Evolutionary conservation across 345 rosid genomes (phyloP).

Genomic region (Jatropha curcas): DNA sequence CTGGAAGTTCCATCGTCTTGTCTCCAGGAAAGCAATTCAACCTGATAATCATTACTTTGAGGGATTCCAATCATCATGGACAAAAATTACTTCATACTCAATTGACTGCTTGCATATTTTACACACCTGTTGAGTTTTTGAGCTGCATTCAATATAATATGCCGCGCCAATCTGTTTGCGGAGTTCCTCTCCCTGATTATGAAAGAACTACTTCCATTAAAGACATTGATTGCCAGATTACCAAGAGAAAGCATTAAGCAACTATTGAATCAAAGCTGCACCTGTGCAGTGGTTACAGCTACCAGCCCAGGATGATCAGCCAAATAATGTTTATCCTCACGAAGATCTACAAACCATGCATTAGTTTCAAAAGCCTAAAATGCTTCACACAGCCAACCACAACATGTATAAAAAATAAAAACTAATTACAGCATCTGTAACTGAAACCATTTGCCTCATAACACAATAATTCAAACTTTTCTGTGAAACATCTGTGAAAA

Average conservation of each 20-base stretch:
- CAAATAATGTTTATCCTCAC: constrained; percentile 90
- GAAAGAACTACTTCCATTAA: constrained; percentile 7
- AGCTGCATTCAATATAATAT: constrained; percentile 95
- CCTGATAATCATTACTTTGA: not conserved
- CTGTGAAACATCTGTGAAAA: not conserved
- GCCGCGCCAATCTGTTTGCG: constrained; percentile 90
- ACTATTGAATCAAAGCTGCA: constrained; percentile 25
- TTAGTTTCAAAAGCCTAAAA: constrained; percentile 12
- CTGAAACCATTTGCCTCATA: not conserved
- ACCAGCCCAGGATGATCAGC: constrained; percentile 94
- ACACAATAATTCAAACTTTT: not conserved
- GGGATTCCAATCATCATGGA: constrained; percentile 8
- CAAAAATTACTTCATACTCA: not conserved
- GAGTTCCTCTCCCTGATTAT: constrained; percentile 87
- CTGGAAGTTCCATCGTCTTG: not conserved
- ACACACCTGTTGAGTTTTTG: constrained; percentile 95
- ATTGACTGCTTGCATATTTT: constrained; percentile 9
- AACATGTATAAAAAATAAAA: not conserved
- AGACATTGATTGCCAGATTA: constrained; percentile 1
- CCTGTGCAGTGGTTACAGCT: constrained; percentile 93
- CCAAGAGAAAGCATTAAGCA: constrained; percentile 5
- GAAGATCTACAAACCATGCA: constrained; percentile 69
- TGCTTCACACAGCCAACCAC: constrained; percentile 16
- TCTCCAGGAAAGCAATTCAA: not conserved
- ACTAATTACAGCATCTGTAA: not conserved